Percentiles rank a stretch among this genome's conserved stretches.
Conservation (phyloP, 2,329 filamentous ascomycete genomes). For the Aspergillus felis region DNA sequence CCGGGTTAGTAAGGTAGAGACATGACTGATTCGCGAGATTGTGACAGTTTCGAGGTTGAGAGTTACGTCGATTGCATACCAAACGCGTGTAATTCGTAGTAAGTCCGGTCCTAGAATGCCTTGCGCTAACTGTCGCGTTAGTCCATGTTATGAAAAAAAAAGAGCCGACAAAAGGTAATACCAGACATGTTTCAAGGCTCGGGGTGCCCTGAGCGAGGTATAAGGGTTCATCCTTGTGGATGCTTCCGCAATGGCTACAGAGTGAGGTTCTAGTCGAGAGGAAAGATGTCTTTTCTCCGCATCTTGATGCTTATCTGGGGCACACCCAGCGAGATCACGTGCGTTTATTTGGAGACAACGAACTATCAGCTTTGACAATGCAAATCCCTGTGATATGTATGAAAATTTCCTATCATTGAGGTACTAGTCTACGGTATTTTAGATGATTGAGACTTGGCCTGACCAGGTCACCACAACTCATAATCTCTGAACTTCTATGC, state of each 20-base stretch:
- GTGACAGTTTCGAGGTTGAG: not conserved
- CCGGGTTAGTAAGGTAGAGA: not conserved
- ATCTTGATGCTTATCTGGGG: not conserved
- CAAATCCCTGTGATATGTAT: not conserved
- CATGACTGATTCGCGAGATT: not conserved
- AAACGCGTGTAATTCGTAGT: conserved; percentile 2
- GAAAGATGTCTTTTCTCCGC: not conserved
- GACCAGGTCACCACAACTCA: not conserved
- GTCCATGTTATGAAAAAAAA: not conserved
- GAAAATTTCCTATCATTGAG: not conserved
- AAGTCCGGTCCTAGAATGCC: not conserved
- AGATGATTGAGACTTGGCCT: not conserved
- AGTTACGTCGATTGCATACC: conserved; percentile 7
- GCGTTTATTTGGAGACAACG: not conserved
- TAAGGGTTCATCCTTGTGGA: conserved; percentile 4
- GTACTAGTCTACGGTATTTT: not conserved
- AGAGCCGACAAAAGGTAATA: not conserved
- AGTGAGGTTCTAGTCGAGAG: not conserved
- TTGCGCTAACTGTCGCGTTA: conserved; percentile 10
- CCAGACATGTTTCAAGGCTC: conserved; percentile 5
- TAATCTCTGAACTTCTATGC: not conserved
- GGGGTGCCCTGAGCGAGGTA: conserved; percentile 4
- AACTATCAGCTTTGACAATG: not conserved
- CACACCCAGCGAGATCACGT: not conserved
- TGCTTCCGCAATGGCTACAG: not conserved